Percentiles rank a stretch among this genome's conserved stretches.
Conservation (phyloP, 2,329 filamentous ascomycete species). For the Colletotrichum melonis region DNA sequence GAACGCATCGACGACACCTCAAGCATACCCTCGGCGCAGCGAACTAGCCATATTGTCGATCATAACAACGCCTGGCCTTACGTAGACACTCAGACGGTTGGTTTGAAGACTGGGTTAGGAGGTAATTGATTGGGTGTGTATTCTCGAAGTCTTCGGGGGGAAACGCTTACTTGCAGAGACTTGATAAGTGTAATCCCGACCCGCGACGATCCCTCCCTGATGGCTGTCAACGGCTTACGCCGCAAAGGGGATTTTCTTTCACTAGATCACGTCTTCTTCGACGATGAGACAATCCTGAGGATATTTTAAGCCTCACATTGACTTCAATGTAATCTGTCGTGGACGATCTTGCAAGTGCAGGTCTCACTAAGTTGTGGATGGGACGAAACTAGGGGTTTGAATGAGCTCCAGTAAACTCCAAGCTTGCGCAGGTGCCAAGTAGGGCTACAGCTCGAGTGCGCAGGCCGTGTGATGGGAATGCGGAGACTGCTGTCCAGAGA, state of each 20-base stretch:
- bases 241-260: neutral
- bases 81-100: neutral
- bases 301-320: neutral
- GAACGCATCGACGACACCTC: slow-evolving; percentile 8
- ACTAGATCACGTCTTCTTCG: neutral
- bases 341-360: neutral
- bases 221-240: neutral
- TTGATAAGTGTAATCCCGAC: neutral
- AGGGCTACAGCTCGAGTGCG: neutral
- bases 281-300: neutral
- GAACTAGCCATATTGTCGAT: neutral
- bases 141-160: neutral
- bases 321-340: neutral
- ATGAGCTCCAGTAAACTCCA: neutral
- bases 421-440: neutral
- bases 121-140: neutral
- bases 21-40: neutral
- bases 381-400: neutral
- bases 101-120: neutral
- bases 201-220: neutral
- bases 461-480: neutral
- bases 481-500: neutral
- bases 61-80: neutral
- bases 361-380: neutral
- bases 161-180: neutral